Evolutionary conservation across 257 asterid species (phyloP), one percentile per base, ranked within the genome.

Genomic region (Solanum lignicaule): DNA sequence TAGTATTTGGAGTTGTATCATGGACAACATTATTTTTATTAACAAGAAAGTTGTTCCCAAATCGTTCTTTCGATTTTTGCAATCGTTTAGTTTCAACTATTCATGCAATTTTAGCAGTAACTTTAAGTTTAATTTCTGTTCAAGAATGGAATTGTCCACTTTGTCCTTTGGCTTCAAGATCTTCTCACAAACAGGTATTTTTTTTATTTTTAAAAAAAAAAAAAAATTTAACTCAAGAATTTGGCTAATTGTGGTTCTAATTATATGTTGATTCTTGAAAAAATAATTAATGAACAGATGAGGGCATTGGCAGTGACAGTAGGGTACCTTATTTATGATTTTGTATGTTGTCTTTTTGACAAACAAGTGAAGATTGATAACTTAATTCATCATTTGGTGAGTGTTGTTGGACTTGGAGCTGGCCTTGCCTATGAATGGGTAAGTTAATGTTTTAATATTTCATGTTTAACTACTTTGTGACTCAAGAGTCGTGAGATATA

Each of bases 391-490:
- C 99, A 97, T 89, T 69, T 95, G 36, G 96, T 97, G 35, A 92
- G 98, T 91, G 92, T 94, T 88, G 83, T 94, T 86, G 98, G 98
- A 35, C 82, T 93, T 41, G 88, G 68, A 8, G 94, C 99, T 76
- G 99, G 99, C 41, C 98, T 95, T 84, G 55, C 90, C 46, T 91
- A 95, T 87, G 91, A 93, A 88, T 92, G 92, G 98, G 99, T 95
- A 91, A 86, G 13, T 52, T 6, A 18, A 0, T 3, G 4, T 52
- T 52, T 52, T 52, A 52, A 18, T 52, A 52, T 52, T 52, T 52
- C 62, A 52, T 52, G 4, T 18, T 52, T 18, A 52, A 52, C 62
- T 52, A 52, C 62, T 52, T 52, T 52, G 62, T 16, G 62, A 52
- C 3, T 6, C 7, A 52, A 38, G 58, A 5, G 8, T 48, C 7